Base-by-base conservation (phyloP, 2,329 filamentous ascomycete genomes). In the Exophiala lecanii-corni region DNA sequence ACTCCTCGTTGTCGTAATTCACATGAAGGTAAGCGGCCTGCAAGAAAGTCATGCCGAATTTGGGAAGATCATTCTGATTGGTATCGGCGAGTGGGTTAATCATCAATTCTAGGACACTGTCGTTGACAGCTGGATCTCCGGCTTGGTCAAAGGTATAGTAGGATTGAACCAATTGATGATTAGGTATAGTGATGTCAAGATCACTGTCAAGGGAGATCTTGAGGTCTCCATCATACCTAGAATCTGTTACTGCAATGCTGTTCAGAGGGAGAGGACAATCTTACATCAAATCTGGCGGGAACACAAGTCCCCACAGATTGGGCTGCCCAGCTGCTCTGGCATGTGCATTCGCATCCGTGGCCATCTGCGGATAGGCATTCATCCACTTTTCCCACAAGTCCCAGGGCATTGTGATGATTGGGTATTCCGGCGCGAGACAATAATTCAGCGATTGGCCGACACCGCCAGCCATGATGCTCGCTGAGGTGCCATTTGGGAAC, bases 401-500 rank as follows among this genome's bases (percentile, higher is more conserved):
- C n/a, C 12, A 9, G 10, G 17, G 13, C 37, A 40, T 32, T 10
- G 37, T 40, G 20, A 30, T 40, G 9, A 30, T 31, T 10, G 20
- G 21, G 32, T 13, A 40, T 10, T 40, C 37, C 4, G 37, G 23
- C 26, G 10, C n/a, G 5, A 40, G 15, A 19, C 37, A 40, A 19
- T 40, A 40, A 18, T 40, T 40, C n/a, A 33, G 13, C 10, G 15
- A 10, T 19, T 40, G 37, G 12, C 37, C 37, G 4, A 18, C 21
- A 16, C 13, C 20, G 9, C 12, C 23, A 19, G n/a, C 15, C 37
- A 53, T 39, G 13, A 54, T 18, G 33, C 44, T 55, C 9, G 21
- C 28, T 16, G 15, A 23, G 57, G 64, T 43, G 21, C 59, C 59
- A 30, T 60, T 59, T 3, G 52, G 50, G 15, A 59, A 55, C 13